These are phyloP conservation scores for Solanum ossicruentum DNA, from an alignment of 257 asterid genomes.

Conservation along the genomic window DNA sequence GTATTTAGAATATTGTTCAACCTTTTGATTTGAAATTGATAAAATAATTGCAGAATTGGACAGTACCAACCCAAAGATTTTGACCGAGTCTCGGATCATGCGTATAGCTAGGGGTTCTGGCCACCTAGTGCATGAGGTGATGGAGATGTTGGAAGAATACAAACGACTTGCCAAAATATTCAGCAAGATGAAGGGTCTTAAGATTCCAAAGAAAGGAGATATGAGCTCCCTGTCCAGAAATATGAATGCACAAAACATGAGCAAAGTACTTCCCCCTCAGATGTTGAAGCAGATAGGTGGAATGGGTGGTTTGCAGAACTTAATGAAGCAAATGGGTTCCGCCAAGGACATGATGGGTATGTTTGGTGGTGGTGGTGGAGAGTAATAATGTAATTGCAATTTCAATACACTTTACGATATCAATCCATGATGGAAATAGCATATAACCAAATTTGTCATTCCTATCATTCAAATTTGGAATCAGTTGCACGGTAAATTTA, in stretches of 20 bases:
- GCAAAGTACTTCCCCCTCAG: conserved; percentile 88
- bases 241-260: conserved; percentile 87
- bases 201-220: conserved; percentile 92
- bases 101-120: conserved; percentile 90
- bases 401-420: not conserved
- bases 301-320: conserved; percentile 77
- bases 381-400: conserved; percentile 4
- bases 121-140: conserved; percentile 60
- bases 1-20: not conserved
- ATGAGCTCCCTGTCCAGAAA: conserved; percentile 76
- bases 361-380: conserved; percentile 82
- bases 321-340: conserved; percentile 91
- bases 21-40: not conserved
- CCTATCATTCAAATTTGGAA: not conserved
- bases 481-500: not conserved
- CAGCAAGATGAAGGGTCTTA: conserved; percentile 98
- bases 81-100: conserved; percentile 75
- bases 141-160: conserved; percentile 95
- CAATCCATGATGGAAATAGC: not conserved
- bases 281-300: conserved; percentile 94
- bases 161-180: conserved; percentile 80
- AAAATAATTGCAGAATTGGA: conserved; percentile 56
- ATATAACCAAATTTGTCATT: not conserved
- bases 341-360: conserved; percentile 90
- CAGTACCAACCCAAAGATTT: conserved; percentile 72